Conservation (phyloP, 495 filamentous ascomycete species). For the Beverwykella pulmonaria region DNA sequence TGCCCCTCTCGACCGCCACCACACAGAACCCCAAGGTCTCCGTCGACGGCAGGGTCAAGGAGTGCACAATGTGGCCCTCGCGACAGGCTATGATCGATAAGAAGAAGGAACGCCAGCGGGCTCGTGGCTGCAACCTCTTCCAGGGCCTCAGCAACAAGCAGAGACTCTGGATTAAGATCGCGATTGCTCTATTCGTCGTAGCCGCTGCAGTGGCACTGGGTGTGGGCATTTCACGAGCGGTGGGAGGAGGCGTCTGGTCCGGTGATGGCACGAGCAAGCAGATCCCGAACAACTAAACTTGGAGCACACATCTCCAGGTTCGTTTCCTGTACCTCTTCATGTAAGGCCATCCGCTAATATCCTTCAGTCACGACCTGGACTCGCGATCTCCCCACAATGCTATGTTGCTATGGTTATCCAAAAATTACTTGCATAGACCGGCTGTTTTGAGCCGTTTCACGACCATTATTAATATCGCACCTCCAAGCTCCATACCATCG, state of each 20-base stretch:
- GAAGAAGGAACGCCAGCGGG: constrained; percentile 37
- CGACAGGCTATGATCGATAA: constrained; percentile 44
- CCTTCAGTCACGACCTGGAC: background rate
- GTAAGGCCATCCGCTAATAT: background rate
- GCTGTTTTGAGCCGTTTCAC: background rate
- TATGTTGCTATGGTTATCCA: background rate
- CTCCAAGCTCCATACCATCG: background rate
- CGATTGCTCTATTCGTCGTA: constrained; percentile 60
- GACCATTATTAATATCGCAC: background rate
- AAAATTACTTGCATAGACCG: background rate
- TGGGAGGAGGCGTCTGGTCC: constrained; percentile 61
- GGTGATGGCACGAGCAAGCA: constrained; percentile 29
- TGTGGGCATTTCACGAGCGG: constrained; percentile 63
- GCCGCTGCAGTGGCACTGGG: constrained; percentile 63
- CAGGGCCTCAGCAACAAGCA: constrained; percentile 54
- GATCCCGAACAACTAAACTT: constrained; percentile 29
- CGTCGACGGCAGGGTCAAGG: constrained; percentile 45
- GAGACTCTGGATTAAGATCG: constrained; percentile 54
- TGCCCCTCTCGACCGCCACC: constrained; percentile 28
- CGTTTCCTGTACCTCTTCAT: background rate
- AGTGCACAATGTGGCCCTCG: constrained; percentile 52
- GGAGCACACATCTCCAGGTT: background rate
- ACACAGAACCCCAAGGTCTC: constrained; percentile 38
- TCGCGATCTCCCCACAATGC: background rate
- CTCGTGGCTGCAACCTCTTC: constrained; percentile 49